Evolutionary conservation across 23 red algal genomes (phyloP).

Genomic region (Gracilariopsis chorda): DNA sequence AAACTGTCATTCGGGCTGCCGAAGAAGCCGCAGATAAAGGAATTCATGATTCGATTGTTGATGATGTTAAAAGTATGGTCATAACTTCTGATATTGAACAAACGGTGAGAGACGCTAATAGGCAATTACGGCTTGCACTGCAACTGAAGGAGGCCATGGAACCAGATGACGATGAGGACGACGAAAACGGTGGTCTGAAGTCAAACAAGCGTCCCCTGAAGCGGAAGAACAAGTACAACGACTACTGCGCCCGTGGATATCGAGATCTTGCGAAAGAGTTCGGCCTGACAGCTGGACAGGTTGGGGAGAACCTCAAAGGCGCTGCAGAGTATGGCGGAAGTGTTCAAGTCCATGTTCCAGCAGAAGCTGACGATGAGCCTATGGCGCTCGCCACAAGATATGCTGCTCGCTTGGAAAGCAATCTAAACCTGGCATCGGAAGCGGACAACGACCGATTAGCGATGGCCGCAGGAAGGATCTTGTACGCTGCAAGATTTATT

Average conservation of each 20-base stretch:
- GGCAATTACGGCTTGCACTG: slow-evolving; percentile 31
- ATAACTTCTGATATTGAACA: slow-evolving; percentile 20
- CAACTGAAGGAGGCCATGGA: slow-evolving; percentile 23
- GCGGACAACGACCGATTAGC: background rate
- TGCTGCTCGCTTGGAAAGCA: slow-evolving; percentile 2
- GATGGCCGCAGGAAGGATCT: slow-evolving; percentile 29
- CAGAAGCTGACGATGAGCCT: slow-evolving; percentile 48
- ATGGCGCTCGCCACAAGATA: slow-evolving; percentile 2
- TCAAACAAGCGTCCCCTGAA: slow-evolving; percentile 34
- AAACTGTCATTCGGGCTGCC: background rate
- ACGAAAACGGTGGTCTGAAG: background rate
- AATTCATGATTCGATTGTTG: background rate
- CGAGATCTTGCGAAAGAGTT: slow-evolving; percentile 51
- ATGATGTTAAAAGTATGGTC: slow-evolving; percentile 42
- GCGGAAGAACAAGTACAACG: slow-evolving; percentile 50
- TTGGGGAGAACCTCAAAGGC: slow-evolving; percentile 74
- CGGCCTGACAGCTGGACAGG: slow-evolving; percentile 56
- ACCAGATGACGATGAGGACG: background rate
- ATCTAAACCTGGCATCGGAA: background rate
- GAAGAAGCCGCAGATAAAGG: slow-evolving; percentile 25
- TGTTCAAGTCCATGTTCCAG: slow-evolving; percentile 50
- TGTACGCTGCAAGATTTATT: slow-evolving; percentile 42
- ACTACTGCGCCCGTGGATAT: slow-evolving; percentile 56
- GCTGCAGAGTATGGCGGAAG: slow-evolving; percentile 11
- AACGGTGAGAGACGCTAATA: slow-evolving; percentile 46